Base-by-base conservation (phyloP, 1,284 basidiomycete genomes). In the Irpex rosettiformis region DNA sequence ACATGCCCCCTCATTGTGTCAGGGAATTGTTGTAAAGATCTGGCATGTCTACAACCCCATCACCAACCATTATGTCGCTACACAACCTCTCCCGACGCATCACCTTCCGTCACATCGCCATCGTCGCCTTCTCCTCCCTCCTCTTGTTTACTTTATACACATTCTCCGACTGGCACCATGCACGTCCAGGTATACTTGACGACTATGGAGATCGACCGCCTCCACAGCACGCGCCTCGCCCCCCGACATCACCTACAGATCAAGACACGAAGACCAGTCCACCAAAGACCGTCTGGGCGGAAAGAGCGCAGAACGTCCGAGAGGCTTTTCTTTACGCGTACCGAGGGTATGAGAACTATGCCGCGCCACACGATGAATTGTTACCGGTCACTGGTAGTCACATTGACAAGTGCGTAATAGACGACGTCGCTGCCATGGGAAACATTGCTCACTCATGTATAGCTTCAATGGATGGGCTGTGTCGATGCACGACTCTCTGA, bases 401-500 rank as follows among this genome's bases (percentile, higher is more conserved):
- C n/a, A 69, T 75, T 24, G 75, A 87, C 70, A 82, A 80, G 88
- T 89, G 64, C 43, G 43, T 47, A 24, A 47, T 21, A 47, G 4
- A 16, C 13, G 10, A 13, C 10, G 16, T 47, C 3, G 8, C 3
- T 21, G 16, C 22, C 22, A 4, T 18, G 43, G 3, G 3, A 5
- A 5, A 24, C n/a, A n/a, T n/a, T 21, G 10, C 22, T 47, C 18
- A 47, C 22, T 21, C 22, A 0, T 1, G 0, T 11, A 6, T 62
- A 89, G 88, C 59, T 88, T 89, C 69, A 90, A 89, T 67, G 86
- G 91, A 5, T 97, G 95, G 94, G 93, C 93, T 11, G 88, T 95
- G 0, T 89, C 89, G 1, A 82, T 87, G 56, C 80, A 93, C 61
- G 93, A 94, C 67, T 84, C 89, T 2, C 80, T 98, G 13, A 94